A percentile compares a stretch with the other conserved stretches of the same genome.
Conservation (phyloP, 306 rosid genomes). For the Luffa aegyptiaca region DNA sequence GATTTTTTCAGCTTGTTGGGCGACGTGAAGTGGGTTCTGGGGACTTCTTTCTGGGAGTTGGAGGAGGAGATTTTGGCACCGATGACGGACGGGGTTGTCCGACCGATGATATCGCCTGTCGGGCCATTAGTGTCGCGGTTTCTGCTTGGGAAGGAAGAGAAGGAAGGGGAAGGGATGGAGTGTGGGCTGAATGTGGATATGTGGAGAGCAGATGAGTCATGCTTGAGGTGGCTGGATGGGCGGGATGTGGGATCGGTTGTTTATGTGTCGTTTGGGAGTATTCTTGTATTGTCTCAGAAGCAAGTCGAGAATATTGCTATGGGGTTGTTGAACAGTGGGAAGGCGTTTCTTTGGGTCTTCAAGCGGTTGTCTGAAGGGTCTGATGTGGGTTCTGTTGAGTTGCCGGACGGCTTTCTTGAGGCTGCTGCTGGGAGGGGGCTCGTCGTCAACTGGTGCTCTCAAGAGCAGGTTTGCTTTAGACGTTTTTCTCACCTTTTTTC, state of each 20-base stretch:
- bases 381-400: not conserved
- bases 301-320: constrained; percentile 29
- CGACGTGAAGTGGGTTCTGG: constrained; percentile 43
- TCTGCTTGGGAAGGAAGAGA: constrained; percentile 37
- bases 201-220: constrained; percentile 39
- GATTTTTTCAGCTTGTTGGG: constrained; percentile 3
- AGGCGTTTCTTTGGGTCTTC: constrained; percentile 45
- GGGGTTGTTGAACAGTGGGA: constrained; percentile 35
- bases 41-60: constrained; percentile 36
- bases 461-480: constrained; percentile 15
- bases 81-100: constrained; percentile 13
- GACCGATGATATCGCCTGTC: constrained; percentile 13
- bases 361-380: constrained; percentile 18
- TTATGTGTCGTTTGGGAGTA: constrained; percentile 48
- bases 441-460: constrained; percentile 47
- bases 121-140: constrained; percentile 49
- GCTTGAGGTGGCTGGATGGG: constrained; percentile 34
- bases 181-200: constrained; percentile 21
- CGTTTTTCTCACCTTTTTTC: too few relatives aligned
- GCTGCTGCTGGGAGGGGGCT: constrained; percentile 29
- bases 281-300: constrained; percentile 18
- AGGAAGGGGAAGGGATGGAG: not conserved
- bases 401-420: constrained; percentile 21
- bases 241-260: constrained; percentile 25
- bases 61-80: constrained; percentile 36